A percentile compares a stretch with the other conserved stretches of the same genome.
Evolutionary conservation across 1,284 basidiomycete species (phyloP).

Genomic region (Apiotrichum brassicae): DNA sequence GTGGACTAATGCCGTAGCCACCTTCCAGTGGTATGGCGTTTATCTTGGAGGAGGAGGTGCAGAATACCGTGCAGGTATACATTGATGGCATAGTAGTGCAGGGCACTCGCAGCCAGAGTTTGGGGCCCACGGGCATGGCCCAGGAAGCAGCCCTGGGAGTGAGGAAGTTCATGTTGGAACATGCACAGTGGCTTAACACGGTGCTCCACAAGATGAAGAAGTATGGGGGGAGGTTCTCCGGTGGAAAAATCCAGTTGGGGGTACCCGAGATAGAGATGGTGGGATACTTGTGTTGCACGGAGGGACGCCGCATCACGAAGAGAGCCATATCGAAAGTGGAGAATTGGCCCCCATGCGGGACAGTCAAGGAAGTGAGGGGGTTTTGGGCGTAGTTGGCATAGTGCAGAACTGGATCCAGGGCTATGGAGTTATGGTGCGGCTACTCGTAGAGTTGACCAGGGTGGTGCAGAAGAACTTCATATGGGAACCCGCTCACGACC

Average conservation of each 20-base stretch:
- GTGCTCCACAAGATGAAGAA: slow-evolving; percentile 12
- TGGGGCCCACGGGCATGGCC: neutral
- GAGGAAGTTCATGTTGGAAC: slow-evolving; percentile 5
- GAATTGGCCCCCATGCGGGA: slow-evolving; percentile 1
- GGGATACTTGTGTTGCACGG: neutral
- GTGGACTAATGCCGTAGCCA: slow-evolving; percentile 11
- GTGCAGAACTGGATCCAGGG: slow-evolving; percentile 4
- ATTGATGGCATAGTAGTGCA: slow-evolving; percentile 6
- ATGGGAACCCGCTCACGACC: too few relatives aligned
- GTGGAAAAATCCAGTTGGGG: slow-evolving; percentile 3
- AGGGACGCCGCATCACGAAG: slow-evolving; percentile 1
- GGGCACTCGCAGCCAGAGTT: neutral
- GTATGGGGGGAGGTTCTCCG: slow-evolving; percentile 9
- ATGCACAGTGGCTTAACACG: slow-evolving; percentile 2
- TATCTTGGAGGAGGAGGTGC: slow-evolving; percentile 7
- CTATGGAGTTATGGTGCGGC: slow-evolving; percentile 2
- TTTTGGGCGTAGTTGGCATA: slow-evolving; percentile 5
- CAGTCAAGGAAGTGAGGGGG: neutral
- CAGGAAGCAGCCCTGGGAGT: neutral
- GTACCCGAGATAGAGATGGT: slow-evolving; percentile 5
- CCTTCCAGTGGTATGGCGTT: slow-evolving; percentile 9
- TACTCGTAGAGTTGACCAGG: neutral
- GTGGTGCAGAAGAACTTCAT: too few relatives aligned
- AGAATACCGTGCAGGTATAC: neutral
- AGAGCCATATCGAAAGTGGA: neutral